These are phyloP conservation scores for Colletotrichum sp. DNA, from an alignment of 2,329 filamentous ascomycete species.

Conservation along the genomic window DNA sequence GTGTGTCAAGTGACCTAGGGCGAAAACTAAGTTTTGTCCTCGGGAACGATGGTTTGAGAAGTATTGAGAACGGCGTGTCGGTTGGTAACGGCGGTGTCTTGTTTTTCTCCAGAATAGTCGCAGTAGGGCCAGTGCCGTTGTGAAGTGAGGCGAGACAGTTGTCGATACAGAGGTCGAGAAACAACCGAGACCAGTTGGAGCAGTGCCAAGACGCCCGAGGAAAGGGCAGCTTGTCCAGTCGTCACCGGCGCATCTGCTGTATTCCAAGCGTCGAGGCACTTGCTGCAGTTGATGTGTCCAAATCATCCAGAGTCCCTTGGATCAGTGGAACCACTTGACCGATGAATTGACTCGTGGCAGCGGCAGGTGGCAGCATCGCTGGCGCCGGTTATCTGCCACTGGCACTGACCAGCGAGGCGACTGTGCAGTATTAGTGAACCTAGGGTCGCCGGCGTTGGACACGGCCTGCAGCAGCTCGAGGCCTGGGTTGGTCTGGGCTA, in stretches of 20 bases:
- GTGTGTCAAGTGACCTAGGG: conserved; percentile 12
- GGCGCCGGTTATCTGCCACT: not conserved
- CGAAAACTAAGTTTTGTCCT: conserved; percentile 9
- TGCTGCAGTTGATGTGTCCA: not conserved
- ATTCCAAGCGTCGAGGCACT: not conserved
- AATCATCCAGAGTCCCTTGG: not conserved
- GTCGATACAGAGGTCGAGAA: not conserved
- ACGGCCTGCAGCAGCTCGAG: not conserved
- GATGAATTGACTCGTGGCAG: not conserved
- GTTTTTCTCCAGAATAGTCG: not conserved
- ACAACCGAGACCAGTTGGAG: not conserved
- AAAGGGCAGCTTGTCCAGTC: not conserved
- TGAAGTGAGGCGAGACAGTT: not conserved
- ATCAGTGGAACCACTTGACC: not conserved
- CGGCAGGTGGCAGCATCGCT: not conserved
- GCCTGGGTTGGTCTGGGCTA: not conserved
- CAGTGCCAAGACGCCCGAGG: not conserved
- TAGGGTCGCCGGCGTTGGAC: not conserved
- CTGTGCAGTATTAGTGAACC: not conserved
- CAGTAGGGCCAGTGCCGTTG: not conserved
- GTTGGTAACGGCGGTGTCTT: not conserved
- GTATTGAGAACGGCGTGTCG: not conserved
- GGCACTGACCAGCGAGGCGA: not conserved
- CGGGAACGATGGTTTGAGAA: not conserved
- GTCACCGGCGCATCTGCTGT: not conserved